phyloP scores from a whole-genome alignment of 2,329 filamentous ascomycete species.

The Calonectria naviculata region DNA sequence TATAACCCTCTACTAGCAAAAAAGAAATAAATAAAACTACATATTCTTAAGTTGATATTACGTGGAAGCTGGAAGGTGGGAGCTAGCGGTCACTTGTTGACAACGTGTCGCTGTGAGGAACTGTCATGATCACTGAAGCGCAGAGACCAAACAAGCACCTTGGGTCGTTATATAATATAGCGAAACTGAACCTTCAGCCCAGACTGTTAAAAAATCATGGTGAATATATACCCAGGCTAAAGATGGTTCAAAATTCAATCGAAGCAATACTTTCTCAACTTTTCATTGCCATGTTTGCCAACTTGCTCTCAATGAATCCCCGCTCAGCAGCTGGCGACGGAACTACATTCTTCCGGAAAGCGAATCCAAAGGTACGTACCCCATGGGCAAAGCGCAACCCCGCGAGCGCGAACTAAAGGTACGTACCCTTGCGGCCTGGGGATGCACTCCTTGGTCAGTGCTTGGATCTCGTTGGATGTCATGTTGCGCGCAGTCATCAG shows the following conservation, averaged over 20 bases:
- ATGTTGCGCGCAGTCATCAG: slow-evolving; percentile 19
- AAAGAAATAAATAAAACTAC: not conserved
- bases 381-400: not conserved
- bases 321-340: not conserved
- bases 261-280: not conserved
- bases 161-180: not conserved
- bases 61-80: not conserved
- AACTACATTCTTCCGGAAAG: not conserved
- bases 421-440: slow-evolving; percentile 12
- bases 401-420: not conserved
- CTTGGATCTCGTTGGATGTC: slow-evolving; percentile 2
- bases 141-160: too few relatives aligned
- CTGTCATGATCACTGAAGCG: not conserved
- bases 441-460: slow-evolving; percentile 12
- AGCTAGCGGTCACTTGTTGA: not conserved
- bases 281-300: not conserved
- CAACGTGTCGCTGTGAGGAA: not conserved
- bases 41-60: too few relatives aligned
- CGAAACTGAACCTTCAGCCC: not conserved
- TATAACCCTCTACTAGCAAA: not conserved
- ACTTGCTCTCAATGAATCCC: not conserved
- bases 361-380: not conserved
- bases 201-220: too few relatives aligned
- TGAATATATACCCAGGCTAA: not conserved
- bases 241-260: not conserved